Evolutionary conservation across 2,329 filamentous ascomycete genomes (phyloP), one percentile per base, ranked within the genome.

Genomic region (Cladosporium halotolerans): DNA sequence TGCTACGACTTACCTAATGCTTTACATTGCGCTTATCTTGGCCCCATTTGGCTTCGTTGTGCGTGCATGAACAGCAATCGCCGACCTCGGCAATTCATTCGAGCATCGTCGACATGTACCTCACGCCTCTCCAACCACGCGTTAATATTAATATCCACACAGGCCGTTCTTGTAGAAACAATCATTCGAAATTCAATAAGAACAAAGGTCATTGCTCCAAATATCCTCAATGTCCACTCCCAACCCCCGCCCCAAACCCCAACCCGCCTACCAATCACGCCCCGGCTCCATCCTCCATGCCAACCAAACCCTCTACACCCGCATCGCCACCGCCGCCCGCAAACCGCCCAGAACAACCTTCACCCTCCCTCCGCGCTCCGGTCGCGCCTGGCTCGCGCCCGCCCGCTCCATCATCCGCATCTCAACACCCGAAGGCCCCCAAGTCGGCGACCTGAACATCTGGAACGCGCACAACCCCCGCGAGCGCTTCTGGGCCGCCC

Each of bases 401-500:
- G 80, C 81, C 1, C 86, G 86, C 3, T 78, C 78, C 45, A 79
- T 93, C 53, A 80, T 88, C 56, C 81, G 83, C 11, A 83, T 95
- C 57, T 86, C 82, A 54, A 92, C 88, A 0, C 87, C 87, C 0
- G 74, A 84, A 52, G 89, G 89, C 0, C 82, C 89, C 0, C 89
- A 95, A 71, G 88, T 95, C 45, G 86, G 88, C 51, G 89, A 93
- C 62, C 73, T 93, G 14, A 95, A 95, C 68, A 79, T 93, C 62
- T 95, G 87, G 86, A 88, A 86, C 62, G 76, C 78, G 4, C 73
- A 83, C 58, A 90, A 93, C 68, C 85, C 88, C 0, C 80, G 87
- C 11, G 89, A 95, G 67, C 78, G 83, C 40, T 89, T 95, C 73
- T 95, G 88, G 89, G 88, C 89, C 1, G 77, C 82, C 1, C 80